phyloP scores from a whole-genome alignment of 2,329 filamentous ascomycete genomes.

The Botryosphaeria dothidea region DNA sequence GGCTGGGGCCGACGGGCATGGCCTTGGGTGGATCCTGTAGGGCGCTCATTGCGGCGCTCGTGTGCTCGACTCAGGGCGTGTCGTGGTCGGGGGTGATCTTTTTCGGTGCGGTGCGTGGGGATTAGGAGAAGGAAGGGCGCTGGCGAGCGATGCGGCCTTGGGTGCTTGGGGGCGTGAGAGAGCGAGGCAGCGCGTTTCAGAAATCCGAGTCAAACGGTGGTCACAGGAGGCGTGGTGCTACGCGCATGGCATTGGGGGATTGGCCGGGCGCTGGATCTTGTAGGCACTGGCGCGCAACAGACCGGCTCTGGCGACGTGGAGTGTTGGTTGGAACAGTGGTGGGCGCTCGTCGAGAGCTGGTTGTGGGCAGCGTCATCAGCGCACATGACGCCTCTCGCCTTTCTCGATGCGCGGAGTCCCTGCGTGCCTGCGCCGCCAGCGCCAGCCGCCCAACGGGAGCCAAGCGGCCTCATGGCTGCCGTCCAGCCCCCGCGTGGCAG shows the following conservation, averaged over 20 bases:
- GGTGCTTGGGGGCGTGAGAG: background rate
- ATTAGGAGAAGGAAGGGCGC: background rate
- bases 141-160: background rate
- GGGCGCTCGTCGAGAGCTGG: background rate
- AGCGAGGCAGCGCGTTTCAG: constrained; percentile 3
- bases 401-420: background rate
- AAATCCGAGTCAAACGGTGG: constrained; percentile 7
- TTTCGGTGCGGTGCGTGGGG: background rate
- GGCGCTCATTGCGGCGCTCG: constrained; percentile 27
- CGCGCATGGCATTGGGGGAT: background rate
- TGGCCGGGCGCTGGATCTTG: background rate
- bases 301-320: background rate
- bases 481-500: background rate
- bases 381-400: background rate
- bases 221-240: constrained; percentile 6
- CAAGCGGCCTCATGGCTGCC: background rate
- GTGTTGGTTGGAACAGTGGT: background rate
- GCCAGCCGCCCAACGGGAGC: background rate
- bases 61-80: background rate
- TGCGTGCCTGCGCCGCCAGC: background rate
- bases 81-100: background rate
- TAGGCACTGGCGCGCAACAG: background rate
- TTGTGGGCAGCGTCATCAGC: background rate
- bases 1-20: constrained; percentile 22
- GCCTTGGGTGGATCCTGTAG: constrained; percentile 23